Evolutionary conservation across 768 basidiomycete genomes (phyloP), one percentile per base, ranked within the genome.

Genomic region (Clathrus columnatus): DNA sequence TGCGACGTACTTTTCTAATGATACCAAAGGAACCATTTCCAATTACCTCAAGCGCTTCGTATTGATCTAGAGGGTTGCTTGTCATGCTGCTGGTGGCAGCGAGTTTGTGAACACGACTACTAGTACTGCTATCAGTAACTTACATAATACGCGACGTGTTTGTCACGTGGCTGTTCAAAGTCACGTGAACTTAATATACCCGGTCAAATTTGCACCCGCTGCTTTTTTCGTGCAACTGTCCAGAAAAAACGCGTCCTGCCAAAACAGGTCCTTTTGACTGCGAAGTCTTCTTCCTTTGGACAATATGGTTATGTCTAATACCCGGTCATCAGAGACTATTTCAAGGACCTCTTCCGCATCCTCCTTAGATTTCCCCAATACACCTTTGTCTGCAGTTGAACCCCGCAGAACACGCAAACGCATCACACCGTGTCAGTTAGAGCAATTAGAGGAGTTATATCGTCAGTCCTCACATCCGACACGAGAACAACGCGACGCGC

Each of bases 21-120:
- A 98, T 90, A 1, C 96, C 96, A 73, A 99, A 99, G 4, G 89
- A 90, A 24, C 96, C 96, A 63, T 94, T 97, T 4, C 96, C 96
- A 47, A 99, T 95, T 56, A 96, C 78, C 60, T 94, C 92, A 47
- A 93, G 76, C 6, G 90, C 75, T 59, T 92, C 91, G 64, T 95
- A 98, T 48, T 79, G 77, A 62, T 88, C 87, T 20, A 94, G 73
- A 82, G 54, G 48, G 50, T 29, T 23, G 11, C 20, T 58, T 58
- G 45, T 14, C 36, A 36, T 36, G 36, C 36, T 55, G 23, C 11
- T 55, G 54, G 0, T 43, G 23, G 21, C 46, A 29, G 26, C 44
- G 43, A 32, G 45, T 3, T 27, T 41, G 21, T 48, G 46, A 4
- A 36, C 11, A 36, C 30, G 36, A 32, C 14, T 23, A 47, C 46